Percentiles rank a stretch among this genome's conserved stretches.
These are phyloP conservation scores for Sordaria brevicollis DNA, from an alignment of 495 filamentous ascomycete species.

Conservation along the genomic window DNA sequence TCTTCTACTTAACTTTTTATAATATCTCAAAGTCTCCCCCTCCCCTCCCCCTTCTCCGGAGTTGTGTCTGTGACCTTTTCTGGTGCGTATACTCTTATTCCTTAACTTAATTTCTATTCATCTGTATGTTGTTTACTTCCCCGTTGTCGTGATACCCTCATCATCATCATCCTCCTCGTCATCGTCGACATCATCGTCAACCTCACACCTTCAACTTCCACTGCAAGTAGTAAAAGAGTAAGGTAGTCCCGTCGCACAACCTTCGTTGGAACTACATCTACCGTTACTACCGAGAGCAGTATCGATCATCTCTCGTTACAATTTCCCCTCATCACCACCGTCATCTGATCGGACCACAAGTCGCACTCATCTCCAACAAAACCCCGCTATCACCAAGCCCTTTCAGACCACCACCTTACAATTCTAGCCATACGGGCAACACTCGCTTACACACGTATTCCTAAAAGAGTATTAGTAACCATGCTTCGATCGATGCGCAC, in stretches of 20 bases:
- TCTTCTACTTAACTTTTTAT: background rate
- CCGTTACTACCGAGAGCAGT: background rate
- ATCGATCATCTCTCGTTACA: background rate
- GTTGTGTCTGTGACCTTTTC: background rate
- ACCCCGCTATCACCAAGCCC: background rate
- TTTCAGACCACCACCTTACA: background rate
- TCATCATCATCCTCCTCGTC: background rate
- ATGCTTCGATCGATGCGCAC: conserved; percentile 37
- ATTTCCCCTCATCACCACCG: background rate
- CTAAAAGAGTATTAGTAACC: conserved; percentile 3
- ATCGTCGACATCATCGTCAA: too few relatives aligned
- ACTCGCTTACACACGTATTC: background rate
- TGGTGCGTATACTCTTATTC: background rate
- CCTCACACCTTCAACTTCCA: background rate
- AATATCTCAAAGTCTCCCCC: background rate
- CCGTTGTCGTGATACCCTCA: background rate
- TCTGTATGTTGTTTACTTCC: background rate
- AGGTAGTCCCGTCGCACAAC: too few relatives aligned
- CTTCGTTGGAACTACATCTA: background rate
- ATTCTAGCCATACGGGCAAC: background rate
- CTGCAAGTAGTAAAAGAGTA: background rate
- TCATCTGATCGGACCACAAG: background rate
- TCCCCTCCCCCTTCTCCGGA: background rate
- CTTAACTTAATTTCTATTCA: background rate
- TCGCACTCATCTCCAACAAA: background rate